Evolutionary conservation across 345 rosid genomes (phyloP), one percentile per base, ranked within the genome.

Genomic region (Ricinus communis): DNA sequence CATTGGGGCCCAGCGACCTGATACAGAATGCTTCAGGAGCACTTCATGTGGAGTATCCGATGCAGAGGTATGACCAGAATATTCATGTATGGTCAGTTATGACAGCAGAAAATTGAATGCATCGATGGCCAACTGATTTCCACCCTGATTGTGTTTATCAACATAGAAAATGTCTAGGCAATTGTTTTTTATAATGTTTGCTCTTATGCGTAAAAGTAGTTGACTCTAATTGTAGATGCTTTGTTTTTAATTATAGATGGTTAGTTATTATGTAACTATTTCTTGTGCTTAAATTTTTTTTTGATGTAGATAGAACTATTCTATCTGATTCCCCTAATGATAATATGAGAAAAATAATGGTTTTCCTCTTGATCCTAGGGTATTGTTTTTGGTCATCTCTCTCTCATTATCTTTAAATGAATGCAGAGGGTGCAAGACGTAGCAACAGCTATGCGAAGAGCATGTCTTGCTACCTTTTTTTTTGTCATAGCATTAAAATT

Each of bases 11-110:
- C 82, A 21, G 65, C 90, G 97, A 74, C 98, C 98, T 61, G 88
- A 90, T 74, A 94, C 89, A 71, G 96, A 94, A 72, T 87, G 97
- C 82, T 94, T 94, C 77, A 87, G 97, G 71, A 90, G 87, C 79
- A 91, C 96, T 47, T 84, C 96, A 13, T 87, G 87, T 70, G 97
- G 95, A 67, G 79, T 79, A 62, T 81, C 93, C 63, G 62, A 83
- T 60, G 79, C 77, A 49, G 80, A 86, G 94, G 97, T 91, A 81
- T 73, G 62, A 8, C 28, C 36, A 8, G n/a, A 54, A 41, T 62
- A 60, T 27, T 28, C 14, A 22, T 36, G 28, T 22, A 6, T 16
- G 21, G 27, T 27, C 66, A 62, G 28, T 46, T 18, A 4, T 70
- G 46, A 57, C 18, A 6, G 38, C 31, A 59, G 31, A 31, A 49